These are phyloP conservation scores for Trichosporon coremiiforme DNA, from an alignment of 1,284 basidiomycete species.

Conservation along the genomic window DNA sequence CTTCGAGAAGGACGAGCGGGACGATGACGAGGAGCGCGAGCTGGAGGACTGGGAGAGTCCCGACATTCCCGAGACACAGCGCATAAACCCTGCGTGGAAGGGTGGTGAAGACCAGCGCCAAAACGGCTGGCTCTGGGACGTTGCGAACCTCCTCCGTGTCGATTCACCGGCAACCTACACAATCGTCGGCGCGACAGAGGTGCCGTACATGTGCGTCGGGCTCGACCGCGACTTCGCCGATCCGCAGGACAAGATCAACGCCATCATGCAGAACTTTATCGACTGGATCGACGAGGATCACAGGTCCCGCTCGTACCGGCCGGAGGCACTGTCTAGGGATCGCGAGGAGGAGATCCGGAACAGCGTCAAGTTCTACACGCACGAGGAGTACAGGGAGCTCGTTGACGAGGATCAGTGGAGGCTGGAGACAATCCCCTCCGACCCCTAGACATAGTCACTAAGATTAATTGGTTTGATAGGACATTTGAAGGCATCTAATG, in stretches of 20 bases:
- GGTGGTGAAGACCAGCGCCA: neutral
- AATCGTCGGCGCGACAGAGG: constrained; percentile 1
- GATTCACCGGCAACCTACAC: neutral
- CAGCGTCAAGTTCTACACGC: neutral
- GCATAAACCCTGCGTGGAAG: neutral
- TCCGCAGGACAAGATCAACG: neutral
- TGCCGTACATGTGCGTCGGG: constrained; percentile 7
- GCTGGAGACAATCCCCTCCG: neutral
- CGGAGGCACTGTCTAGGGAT: neutral
- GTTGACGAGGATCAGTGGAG: constrained; percentile 15
- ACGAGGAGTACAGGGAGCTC: constrained; percentile 10
- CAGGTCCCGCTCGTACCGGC: neutral
- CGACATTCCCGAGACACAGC: neutral
- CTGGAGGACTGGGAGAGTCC: neutral
- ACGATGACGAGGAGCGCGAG: neutral
- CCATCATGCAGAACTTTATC: neutral
- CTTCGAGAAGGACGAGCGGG: neutral
- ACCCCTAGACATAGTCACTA: neutral
- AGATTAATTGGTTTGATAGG: neutral
- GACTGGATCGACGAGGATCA: neutral
- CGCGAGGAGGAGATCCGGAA: neutral
- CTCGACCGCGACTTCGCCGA: neutral
- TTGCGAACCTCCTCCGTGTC: neutral
- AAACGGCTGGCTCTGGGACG: neutral
- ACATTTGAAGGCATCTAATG: neutral